Conservation (phyloP, 2,329 filamentous ascomycete species). For the Talaromyces pinophilus region DNA sequence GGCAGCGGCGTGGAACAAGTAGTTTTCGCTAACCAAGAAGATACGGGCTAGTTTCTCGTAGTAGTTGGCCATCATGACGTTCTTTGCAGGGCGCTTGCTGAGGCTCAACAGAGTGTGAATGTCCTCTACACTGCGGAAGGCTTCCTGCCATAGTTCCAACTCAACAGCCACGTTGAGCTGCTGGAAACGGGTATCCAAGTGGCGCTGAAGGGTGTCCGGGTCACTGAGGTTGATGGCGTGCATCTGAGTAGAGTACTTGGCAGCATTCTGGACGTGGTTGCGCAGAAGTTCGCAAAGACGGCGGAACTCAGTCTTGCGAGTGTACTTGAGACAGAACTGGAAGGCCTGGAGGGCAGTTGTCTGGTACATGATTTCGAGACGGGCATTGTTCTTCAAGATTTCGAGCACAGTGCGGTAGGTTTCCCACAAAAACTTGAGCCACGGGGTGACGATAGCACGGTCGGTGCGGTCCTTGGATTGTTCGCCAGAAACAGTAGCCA, state of each 20-base stretch:
- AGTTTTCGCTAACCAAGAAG: constrained; percentile 98
- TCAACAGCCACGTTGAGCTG: constrained; percentile 98
- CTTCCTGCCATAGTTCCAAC: constrained; percentile 97
- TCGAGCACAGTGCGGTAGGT: constrained; percentile 98
- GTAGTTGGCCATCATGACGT: constrained; percentile 99
- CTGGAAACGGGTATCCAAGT: constrained; percentile 96
- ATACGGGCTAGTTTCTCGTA: constrained; percentile 99
- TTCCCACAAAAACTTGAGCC: constrained; percentile 99
- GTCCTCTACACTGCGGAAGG: constrained; percentile 98
- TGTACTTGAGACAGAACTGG: constrained; percentile 97
- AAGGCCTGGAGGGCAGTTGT: constrained; percentile 97
- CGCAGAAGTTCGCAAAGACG: constrained; percentile 96
- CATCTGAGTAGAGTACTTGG: constrained; percentile 99
- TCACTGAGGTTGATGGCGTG: constrained; percentile 99
- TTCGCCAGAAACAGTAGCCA: constrained; percentile 96
- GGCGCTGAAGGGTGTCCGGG: constrained; percentile 93
- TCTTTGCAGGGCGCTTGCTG: constrained; percentile 97
- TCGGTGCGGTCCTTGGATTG: constrained; percentile 97
- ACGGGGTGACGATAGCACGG: constrained; percentile 95
- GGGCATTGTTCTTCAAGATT: constrained; percentile 98
- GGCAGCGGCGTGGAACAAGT: constrained; percentile 96
- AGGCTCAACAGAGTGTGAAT: constrained; percentile 96
- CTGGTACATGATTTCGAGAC: constrained; percentile 97
- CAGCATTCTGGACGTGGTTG: constrained; percentile 97
- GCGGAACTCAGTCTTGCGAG: constrained; percentile 98